Percentiles rank a stretch among this genome's conserved stretches.
phyloP scores from a whole-genome alignment of 257 asterid species.

The Solanum ossicruentum region DNA sequence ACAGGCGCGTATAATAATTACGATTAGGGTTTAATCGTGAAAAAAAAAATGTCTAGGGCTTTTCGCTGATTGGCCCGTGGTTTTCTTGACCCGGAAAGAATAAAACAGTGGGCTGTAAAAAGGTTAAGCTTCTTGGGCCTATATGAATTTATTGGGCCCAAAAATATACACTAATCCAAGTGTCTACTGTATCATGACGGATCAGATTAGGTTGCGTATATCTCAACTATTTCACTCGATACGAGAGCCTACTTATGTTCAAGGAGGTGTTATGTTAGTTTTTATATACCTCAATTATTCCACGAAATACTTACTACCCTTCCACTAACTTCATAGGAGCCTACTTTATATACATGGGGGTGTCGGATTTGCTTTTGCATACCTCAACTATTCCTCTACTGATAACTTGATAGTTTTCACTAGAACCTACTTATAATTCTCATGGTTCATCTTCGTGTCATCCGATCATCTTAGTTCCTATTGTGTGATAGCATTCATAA shows the following conservation, averaged over 20 bases:
- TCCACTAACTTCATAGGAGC: neutral
- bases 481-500: neutral
- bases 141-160: neutral
- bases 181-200: too few relatives aligned
- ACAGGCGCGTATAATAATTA: neutral
- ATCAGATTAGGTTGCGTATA: rapidly evolving
- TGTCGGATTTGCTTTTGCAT: neutral
- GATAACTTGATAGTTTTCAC: neutral
- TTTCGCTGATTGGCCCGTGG: neutral
- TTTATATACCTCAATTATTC: neutral
- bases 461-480: neutral
- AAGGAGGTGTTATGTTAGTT: neutral
- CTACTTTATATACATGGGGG: too few relatives aligned
- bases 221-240: neutral
- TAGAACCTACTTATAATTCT: neutral
- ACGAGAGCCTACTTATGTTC: neutral
- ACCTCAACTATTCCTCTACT: neutral
- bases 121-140: neutral
- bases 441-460: neutral
- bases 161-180: neutral
- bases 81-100: neutral
- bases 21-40: neutral
- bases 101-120: neutral
- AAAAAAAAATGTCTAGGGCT: neutral
- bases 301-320: neutral